Evolutionary conservation across 2,329 filamentous ascomycete species (phyloP).

Genomic region (Ascosphaera acerosa): DNA sequence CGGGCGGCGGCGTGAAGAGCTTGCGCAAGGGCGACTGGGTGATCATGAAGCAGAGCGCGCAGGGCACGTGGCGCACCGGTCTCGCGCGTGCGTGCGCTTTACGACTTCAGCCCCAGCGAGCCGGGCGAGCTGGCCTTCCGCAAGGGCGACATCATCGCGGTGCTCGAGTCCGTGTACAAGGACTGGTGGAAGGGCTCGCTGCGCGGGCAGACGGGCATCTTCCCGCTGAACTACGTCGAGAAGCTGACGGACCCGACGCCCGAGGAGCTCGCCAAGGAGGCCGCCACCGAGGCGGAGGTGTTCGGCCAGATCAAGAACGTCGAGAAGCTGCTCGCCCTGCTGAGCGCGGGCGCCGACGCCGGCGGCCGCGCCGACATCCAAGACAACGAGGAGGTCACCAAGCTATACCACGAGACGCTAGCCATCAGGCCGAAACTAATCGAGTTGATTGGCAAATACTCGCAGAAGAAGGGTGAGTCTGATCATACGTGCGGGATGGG

Average conservation of each 20-base stretch:
- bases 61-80: constrained; percentile 97
- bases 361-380: constrained; percentile 37
- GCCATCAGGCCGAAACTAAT: constrained; percentile 92
- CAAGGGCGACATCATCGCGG: constrained; percentile 90
- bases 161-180: constrained; percentile 93
- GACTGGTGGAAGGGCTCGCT: constrained; percentile 98
- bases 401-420: constrained; percentile 72
- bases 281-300: constrained; percentile 73
- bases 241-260: constrained; percentile 85
- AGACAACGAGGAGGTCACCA: constrained; percentile 91
- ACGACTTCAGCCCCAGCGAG: constrained; percentile 85
- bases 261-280: constrained; percentile 83
- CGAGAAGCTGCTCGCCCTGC: constrained; percentile 57
- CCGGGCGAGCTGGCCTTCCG: constrained; percentile 86
- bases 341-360: constrained; percentile 66
- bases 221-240: constrained; percentile 95
- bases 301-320: constrained; percentile 56
- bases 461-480: constrained; percentile 73
- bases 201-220: constrained; percentile 86
- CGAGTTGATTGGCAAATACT: constrained; percentile 95
- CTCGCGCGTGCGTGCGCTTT: constrained; percentile 75
- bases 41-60: constrained; percentile 55
- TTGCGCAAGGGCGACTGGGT: constrained; percentile 74
- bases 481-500: background rate
- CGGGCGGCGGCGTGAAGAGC: constrained; percentile 34